Conservation (phyloP, 352 stramenopile species). For the Phytophthora citrophthora region DNA sequence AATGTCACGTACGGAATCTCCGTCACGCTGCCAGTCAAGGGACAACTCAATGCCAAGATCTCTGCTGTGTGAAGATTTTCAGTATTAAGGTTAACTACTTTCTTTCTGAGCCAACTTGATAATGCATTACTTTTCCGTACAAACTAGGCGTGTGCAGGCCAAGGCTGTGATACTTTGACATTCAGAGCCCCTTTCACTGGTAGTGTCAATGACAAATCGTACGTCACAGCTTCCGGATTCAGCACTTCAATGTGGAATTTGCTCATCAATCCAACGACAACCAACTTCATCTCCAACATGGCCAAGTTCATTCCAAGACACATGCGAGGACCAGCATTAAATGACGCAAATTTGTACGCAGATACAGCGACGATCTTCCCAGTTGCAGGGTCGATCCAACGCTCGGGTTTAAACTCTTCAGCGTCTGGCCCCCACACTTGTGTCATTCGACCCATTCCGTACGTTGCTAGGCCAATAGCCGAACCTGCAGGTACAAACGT, state of each 20-base stretch:
- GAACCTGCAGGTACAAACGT: constrained; percentile 47
- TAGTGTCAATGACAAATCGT: constrained; percentile 59
- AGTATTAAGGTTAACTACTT: no score
- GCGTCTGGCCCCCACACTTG: constrained; percentile 63
- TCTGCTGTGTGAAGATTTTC: constrained; percentile 7
- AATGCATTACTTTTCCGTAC: neutral
- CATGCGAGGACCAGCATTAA: constrained; percentile 66
- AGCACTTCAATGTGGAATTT: constrained; percentile 56
- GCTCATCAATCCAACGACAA: constrained; percentile 51
- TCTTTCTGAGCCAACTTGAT: neutral
- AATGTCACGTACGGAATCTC: constrained; percentile 61
- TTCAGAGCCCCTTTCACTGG: constrained; percentile 39
- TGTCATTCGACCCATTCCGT: constrained; percentile 51
- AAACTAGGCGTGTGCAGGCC: constrained; percentile 2
- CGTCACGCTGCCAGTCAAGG: constrained; percentile 57
- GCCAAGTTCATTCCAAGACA: constrained; percentile 77
- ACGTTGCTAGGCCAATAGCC: constrained; percentile 44
- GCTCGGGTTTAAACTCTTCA: constrained; percentile 57
- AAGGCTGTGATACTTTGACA: constrained; percentile 36
- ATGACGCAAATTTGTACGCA: constrained; percentile 68
- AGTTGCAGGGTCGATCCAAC: constrained; percentile 49
- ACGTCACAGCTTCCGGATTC: constrained; percentile 42
- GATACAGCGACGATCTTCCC: constrained; percentile 39
- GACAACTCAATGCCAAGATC: constrained; percentile 46
- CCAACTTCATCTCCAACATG: constrained; percentile 83